Percentiles rank a stretch among this genome's conserved stretches.
Conservation (phyloP, 2,329 filamentous ascomycete species). For the Ampelomyces quisqualis region DNA sequence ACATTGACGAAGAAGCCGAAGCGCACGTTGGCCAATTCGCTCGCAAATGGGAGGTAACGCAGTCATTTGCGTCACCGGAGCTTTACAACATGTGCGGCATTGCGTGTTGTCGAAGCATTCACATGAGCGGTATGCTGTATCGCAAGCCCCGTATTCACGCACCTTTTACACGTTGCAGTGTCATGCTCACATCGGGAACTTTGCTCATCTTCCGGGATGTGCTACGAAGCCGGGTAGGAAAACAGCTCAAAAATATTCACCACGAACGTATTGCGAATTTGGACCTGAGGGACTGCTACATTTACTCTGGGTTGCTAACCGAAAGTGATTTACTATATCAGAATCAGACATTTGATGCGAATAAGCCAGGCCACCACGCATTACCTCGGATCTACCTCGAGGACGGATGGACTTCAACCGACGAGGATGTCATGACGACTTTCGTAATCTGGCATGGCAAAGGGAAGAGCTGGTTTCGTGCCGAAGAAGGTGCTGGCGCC, state of each 20-base stretch:
- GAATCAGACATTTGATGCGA: slow-evolving; percentile 64
- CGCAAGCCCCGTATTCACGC: slow-evolving; percentile 63
- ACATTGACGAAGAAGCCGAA: slow-evolving; percentile 66
- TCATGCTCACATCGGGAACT: slow-evolving; percentile 61
- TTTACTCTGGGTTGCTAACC: slow-evolving; percentile 65
- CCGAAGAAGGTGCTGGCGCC: slow-evolving; percentile 35
- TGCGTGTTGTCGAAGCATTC: slow-evolving; percentile 61
- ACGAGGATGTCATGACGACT: slow-evolving; percentile 66
- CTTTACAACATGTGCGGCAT: slow-evolving; percentile 71
- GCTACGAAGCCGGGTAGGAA: slow-evolving; percentile 56
- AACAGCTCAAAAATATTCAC: slow-evolving; percentile 60
- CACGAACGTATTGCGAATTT: slow-evolving; percentile 61
- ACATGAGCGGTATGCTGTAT: slow-evolving; percentile 63
- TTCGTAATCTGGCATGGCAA: slow-evolving; percentile 67
- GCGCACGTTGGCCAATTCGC: slow-evolving; percentile 66
- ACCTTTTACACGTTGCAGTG: slow-evolving; percentile 61
- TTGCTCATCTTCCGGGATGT: slow-evolving; percentile 64
- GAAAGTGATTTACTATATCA: slow-evolving; percentile 64
- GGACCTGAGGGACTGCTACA: slow-evolving; percentile 63
- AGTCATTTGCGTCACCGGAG: slow-evolving; percentile 62
- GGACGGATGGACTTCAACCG: slow-evolving; percentile 62
- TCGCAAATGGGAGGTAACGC: slow-evolving; percentile 66
- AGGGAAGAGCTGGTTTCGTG: slow-evolving; percentile 57
- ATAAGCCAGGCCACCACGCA: slow-evolving; percentile 60
- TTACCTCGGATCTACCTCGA: slow-evolving; percentile 61